Conservation (phyloP, 129 eudicot genomes). For the Chrysanthemum makinoi region DNA sequence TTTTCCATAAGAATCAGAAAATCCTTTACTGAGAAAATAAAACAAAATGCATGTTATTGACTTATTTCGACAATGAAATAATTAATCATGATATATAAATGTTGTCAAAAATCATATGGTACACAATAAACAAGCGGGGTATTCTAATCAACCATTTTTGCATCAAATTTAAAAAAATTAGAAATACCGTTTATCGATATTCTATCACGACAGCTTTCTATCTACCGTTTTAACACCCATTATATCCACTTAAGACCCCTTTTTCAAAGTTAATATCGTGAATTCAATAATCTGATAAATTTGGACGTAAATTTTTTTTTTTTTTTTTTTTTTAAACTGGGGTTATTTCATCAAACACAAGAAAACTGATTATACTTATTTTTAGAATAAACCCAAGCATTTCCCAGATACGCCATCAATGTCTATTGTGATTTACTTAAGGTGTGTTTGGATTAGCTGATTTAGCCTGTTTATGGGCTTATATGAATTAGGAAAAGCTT, state of each 20-base stretch:
- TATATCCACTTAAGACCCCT: too few relatives aligned
- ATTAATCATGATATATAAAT: background rate
- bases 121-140: background rate
- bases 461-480: too few relatives aligned
- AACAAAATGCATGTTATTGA: background rate
- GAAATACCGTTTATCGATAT: too few relatives aligned
- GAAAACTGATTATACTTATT: background rate
- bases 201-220: too few relatives aligned
- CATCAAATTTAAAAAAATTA: background rate
- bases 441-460: too few relatives aligned
- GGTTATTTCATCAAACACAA: background rate
- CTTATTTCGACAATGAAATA: background rate
- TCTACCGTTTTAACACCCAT: too few relatives aligned
- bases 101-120: background rate
- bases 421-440: background rate
- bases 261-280: background rate
- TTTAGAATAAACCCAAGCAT: background rate
- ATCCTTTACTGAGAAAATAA: constrained; percentile 38
- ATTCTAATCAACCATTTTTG: background rate
- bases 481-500: background rate
- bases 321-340: background rate
- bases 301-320: background rate
- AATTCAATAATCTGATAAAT: background rate
- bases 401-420: background rate
- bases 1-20: constrained; percentile 42